Conservation (phyloP, 352 stramenopile species). For the Pythium biforme region DNA sequence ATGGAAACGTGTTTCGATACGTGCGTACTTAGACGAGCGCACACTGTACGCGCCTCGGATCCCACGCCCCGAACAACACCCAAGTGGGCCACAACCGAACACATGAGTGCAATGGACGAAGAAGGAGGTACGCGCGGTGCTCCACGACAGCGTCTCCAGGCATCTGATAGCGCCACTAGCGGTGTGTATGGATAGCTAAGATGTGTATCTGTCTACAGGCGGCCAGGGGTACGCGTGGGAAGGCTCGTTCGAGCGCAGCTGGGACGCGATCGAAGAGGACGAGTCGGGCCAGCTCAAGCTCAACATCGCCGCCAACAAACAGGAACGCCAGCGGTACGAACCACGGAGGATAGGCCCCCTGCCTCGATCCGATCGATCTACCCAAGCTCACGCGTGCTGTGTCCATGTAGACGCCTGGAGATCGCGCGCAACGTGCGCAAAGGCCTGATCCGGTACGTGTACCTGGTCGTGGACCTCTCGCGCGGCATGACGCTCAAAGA, state of each 20-base stretch:
- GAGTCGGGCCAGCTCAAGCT: slow-evolving; percentile 82
- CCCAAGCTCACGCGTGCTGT: too few relatives aligned
- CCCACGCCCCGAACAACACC: too few relatives aligned
- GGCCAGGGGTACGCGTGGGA: slow-evolving; percentile 80
- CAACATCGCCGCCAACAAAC: slow-evolving; percentile 50
- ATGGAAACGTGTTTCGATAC: too few relatives aligned
- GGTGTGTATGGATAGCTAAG: too few relatives aligned
- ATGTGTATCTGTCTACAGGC: slow-evolving; percentile 8
- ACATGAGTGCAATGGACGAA: slow-evolving; percentile 21
- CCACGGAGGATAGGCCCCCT: background rate
- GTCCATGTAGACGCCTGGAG: slow-evolving; percentile 49
- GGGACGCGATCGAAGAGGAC: slow-evolving; percentile 86
- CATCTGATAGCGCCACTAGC: too few relatives aligned
- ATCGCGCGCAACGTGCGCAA: slow-evolving; percentile 86
- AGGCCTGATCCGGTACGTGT: slow-evolving; percentile 84
- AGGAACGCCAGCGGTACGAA: slow-evolving; percentile 70
- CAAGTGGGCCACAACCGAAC: background rate
- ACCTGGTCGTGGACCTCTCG: slow-evolving; percentile 83
- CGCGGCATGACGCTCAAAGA: slow-evolving; percentile 86
- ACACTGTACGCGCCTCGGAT: too few relatives aligned
- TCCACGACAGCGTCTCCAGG: too few relatives aligned
- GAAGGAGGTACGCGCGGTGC: slow-evolving; percentile 23
- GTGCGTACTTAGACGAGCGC: too few relatives aligned
- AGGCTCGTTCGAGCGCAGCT: slow-evolving; percentile 79
- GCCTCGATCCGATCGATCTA: too few relatives aligned